phyloP scores from a whole-genome alignment of 768 basidiomycete genomes.

The Suillus cothurnatus region DNA sequence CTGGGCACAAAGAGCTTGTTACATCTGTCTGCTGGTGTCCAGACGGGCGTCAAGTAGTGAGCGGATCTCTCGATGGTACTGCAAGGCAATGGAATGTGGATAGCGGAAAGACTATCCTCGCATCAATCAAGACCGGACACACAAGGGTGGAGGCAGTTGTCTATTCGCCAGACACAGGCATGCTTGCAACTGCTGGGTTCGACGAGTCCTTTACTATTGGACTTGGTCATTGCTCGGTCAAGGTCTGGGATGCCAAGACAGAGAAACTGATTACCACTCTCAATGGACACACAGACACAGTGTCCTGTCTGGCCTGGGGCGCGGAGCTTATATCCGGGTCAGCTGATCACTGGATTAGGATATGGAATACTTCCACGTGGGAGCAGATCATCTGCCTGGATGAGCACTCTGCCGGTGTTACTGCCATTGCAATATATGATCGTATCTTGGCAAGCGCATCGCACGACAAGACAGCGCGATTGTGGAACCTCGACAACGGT shows the following conservation, averaged over 20 bases:
- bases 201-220: background rate
- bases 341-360: background rate
- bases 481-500: background rate
- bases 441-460: background rate
- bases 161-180: background rate
- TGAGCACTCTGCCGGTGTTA: background rate
- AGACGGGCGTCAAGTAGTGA: background rate
- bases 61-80: background rate
- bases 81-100: background rate
- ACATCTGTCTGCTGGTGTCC: background rate
- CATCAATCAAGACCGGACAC: background rate
- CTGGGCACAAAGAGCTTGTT: background rate
- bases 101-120: background rate
- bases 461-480: background rate
- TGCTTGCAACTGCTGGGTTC: background rate
- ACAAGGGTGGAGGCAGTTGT: background rate
- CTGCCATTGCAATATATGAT: background rate
- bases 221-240: background rate
- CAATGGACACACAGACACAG: background rate
- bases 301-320: background rate
- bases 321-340: background rate
- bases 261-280: background rate
- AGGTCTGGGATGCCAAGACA: background rate
- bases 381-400: background rate
- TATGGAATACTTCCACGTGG: background rate